Percentiles rank a stretch among this genome's conserved stretches.
phyloP scores from a whole-genome alignment of 257 asterid species.

The Anisodus acutangulus region DNA sequence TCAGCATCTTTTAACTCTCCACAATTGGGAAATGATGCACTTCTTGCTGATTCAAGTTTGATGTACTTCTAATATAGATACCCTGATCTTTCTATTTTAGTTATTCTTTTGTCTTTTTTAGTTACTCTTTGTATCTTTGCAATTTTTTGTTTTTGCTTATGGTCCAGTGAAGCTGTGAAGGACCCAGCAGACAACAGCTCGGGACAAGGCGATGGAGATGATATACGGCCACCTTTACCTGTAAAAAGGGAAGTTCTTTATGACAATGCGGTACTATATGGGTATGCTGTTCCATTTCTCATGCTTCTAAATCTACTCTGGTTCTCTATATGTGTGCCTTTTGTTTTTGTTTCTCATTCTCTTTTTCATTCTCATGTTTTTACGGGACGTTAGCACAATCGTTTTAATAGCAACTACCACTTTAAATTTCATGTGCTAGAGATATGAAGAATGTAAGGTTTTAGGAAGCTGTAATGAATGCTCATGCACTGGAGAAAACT shows the following conservation, averaged over 20 bases:
- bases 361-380: neutral
- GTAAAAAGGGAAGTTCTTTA: constrained; percentile 93
- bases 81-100: constrained; percentile 19
- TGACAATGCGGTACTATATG: constrained; percentile 59
- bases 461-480: neutral
- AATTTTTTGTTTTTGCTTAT: constrained; percentile 22
- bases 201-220: constrained; percentile 58
- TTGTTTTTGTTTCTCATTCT: neutral
- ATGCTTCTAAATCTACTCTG: neutral
- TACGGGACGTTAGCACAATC: neutral
- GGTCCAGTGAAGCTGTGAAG: constrained; percentile 50
- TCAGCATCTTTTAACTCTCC: constrained; percentile 46
- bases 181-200: constrained; percentile 50
- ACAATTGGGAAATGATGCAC: constrained; percentile 51
- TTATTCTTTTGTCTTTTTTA: constrained; percentile 26
- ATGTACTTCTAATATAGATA: constrained; percentile 51
- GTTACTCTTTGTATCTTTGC: constrained; percentile 19
- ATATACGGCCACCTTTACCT: constrained; percentile 90
- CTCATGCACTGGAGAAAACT: neutral
- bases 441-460: neutral
- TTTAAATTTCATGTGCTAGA: neutral
- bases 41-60: constrained; percentile 49
- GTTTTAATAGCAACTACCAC: neutral
- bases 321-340: neutral
- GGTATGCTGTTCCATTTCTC: constrained; percentile 57